Percentiles rank a stretch among this genome's conserved stretches.
Evolutionary conservation across 768 basidiomycete genomes (phyloP).

Genomic region (Leccinum truebloodii): DNA sequence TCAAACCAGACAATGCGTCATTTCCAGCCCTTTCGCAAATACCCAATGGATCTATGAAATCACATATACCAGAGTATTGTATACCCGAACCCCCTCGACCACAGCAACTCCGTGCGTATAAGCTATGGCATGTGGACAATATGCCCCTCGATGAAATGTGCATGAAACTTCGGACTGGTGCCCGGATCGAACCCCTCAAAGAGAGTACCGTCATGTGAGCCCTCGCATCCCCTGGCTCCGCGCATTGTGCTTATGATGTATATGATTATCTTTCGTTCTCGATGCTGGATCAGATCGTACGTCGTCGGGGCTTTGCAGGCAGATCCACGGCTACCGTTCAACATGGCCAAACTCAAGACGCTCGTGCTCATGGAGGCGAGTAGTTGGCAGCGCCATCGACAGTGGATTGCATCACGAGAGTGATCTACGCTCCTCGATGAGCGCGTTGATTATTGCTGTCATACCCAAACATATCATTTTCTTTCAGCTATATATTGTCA

Average conservation of each 20-base stretch:
- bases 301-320: slow-evolving; percentile 43
- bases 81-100: slow-evolving; percentile 33
- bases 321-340: slow-evolving; percentile 39
- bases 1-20: neutral
- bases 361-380: slow-evolving; percentile 42
- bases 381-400: slow-evolving; percentile 44
- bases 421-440: slow-evolving; percentile 1
- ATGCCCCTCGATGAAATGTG: slow-evolving; percentile 43
- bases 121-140: slow-evolving; percentile 41
- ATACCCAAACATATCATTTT: neutral
- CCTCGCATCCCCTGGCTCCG: neutral
- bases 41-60: neutral
- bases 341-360: slow-evolving; percentile 33
- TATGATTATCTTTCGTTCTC: neutral
- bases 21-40: neutral
- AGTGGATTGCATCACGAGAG: slow-evolving; percentile 36
- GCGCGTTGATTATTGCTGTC: neutral
- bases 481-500: neutral
- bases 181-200: slow-evolving; percentile 41
- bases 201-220: slow-evolving; percentile 50
- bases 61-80: slow-evolving; percentile 23
- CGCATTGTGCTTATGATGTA: neutral
- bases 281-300: slow-evolving; percentile 37
- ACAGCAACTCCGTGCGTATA: slow-evolving; percentile 46
- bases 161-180: slow-evolving; percentile 33